Conservation (phyloP, 495 filamentous ascomycete genomes). For the Rhizodiscina lignyota region DNA sequence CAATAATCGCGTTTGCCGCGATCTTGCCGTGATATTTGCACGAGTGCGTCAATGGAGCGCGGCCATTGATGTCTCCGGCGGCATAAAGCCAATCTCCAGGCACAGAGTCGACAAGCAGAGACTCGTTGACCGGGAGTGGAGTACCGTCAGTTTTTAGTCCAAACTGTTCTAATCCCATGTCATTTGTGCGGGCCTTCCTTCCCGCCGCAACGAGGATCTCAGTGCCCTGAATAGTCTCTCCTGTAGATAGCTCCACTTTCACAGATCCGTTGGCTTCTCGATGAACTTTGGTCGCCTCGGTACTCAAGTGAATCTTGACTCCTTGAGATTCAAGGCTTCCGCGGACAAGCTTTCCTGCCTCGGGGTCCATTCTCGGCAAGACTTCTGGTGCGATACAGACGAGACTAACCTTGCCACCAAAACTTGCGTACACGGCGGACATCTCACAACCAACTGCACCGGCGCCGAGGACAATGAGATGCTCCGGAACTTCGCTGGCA, state of each 20-base stretch:
- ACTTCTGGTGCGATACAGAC: constrained; percentile 8
- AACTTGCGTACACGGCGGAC: constrained; percentile 11
- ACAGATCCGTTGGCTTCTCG: constrained; percentile 3
- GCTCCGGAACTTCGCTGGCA: constrained; percentile 7
- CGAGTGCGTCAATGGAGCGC: constrained; percentile 9
- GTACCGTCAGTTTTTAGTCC: constrained; percentile 6
- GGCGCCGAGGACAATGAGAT: constrained; percentile 11
- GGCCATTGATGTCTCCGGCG: constrained; percentile 11
- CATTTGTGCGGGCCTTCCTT: constrained; percentile 7
- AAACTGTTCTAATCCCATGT: constrained; percentile 10
- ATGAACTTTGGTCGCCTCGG: constrained; percentile 1
- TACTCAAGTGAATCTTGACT: background rate
- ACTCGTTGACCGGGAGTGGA: constrained; percentile 7
- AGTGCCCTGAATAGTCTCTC: constrained; percentile 5
- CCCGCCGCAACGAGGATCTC: constrained; percentile 11
- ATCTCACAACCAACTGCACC: constrained; percentile 13
- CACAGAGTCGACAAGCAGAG: constrained; percentile 5
- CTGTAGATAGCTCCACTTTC: constrained; percentile 4
- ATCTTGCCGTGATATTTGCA: constrained; percentile 12
- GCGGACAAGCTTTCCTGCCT: constrained; percentile 8
- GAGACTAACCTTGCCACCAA: constrained; percentile 12
- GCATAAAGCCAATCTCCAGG: constrained; percentile 11
- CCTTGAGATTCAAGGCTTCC: constrained; percentile 4
- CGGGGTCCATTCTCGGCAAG: constrained; percentile 9
- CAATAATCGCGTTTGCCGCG: constrained; percentile 7